Evolutionary conservation across 805 yeast species (phyloP), one percentile per base, ranked within the genome.

Genomic region (Candida nitratophila): DNA sequence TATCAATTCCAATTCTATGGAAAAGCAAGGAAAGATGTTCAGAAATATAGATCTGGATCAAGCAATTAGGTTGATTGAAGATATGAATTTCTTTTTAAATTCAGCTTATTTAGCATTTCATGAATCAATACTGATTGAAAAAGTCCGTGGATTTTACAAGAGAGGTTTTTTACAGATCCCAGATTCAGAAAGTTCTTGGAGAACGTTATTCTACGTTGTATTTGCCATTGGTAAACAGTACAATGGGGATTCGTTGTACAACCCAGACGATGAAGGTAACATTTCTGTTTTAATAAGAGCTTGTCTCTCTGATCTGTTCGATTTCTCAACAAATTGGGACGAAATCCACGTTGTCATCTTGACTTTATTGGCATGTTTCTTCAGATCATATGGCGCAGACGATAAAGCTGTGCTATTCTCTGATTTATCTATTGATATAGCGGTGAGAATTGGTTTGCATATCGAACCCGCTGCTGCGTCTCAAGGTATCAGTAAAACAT

Each of bases 401-500:
- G 48, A 53, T 21, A 60, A 56, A 39, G 55, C 59, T 11, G 47
- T 54, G 12, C 32, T 57, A 22, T 57, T 52, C 37, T 54, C 63
- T 17, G 57, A 54, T 26, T 24, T 52, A 35, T 51, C 59, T 2
- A 43, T 58, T 20, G 58, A 55, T 22, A 45, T 47, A 27, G 56
- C 58, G 17, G 46, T 54, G 27, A 56, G 53, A 22, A 37, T 55
- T 27, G 49, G 50, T 17, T 43, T 58, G 22, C 54, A 51, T 27
- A 30, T 24, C 9, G 32, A 37, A 31, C 20, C 21, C 9, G 42
- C 40, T 5, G 34, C 19, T 14, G 12, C n/a, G n/a, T n/a, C n/a
- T n/a, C n/a, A n/a, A n/a, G n/a, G n/a, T n/a, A n/a, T n/a, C n/a
- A n/a, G n/a, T n/a, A n/a, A n/a, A n/a, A n/a, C n/a, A n/a, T n/a